These are phyloP conservation scores for Globisporangium cystogenes DNA, from an alignment of 352 stramenopile species.

Conservation along the genomic window DNA sequence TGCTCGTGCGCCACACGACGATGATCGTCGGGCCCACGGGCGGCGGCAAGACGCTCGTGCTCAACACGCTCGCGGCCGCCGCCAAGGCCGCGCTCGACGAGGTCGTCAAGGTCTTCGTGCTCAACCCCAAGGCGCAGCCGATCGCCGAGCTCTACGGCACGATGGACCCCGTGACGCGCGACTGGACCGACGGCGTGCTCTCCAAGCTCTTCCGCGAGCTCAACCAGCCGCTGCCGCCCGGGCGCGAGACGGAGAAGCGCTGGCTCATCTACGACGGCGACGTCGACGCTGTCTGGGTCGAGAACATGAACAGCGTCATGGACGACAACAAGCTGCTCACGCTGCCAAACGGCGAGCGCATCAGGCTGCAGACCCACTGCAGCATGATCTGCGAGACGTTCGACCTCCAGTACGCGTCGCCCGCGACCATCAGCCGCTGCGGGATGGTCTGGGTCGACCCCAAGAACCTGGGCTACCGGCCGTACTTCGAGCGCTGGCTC, in stretches of 20 bases:
- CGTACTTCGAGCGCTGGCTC: conserved; percentile 94
- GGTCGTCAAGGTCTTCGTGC: conserved; percentile 89
- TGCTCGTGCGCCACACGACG: conserved; percentile 93
- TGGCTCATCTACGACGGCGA: conserved; percentile 97
- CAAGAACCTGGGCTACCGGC: conserved; percentile 93
- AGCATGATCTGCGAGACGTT: conserved; percentile 95
- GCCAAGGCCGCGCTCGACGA: conserved; percentile 85
- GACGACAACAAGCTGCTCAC: conserved; percentile 96
- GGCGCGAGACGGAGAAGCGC: conserved; percentile 91
- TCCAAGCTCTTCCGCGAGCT: conserved; percentile 93
- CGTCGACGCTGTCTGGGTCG: conserved; percentile 95
- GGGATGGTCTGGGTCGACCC: conserved; percentile 97
- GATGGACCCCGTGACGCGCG: conserved; percentile 94
- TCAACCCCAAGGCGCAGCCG: conserved; percentile 94
- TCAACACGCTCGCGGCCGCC: conserved; percentile 87
- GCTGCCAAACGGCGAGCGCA: conserved; percentile 94
- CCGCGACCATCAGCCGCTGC: conserved; percentile 93
- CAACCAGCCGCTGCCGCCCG: conserved; percentile 88
- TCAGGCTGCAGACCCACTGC: conserved; percentile 90
- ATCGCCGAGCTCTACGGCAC: conserved; percentile 93
- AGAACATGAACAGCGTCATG: conserved; percentile 98
- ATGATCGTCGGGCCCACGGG: conserved; percentile 95
- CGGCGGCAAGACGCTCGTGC: conserved; percentile 90
- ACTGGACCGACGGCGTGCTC: conserved; percentile 94
- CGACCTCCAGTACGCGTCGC: conserved; percentile 94